Evolutionary conservation across 1,139 yeast species (phyloP).

Genomic region (Hanseniaspora gamundiae): DNA sequence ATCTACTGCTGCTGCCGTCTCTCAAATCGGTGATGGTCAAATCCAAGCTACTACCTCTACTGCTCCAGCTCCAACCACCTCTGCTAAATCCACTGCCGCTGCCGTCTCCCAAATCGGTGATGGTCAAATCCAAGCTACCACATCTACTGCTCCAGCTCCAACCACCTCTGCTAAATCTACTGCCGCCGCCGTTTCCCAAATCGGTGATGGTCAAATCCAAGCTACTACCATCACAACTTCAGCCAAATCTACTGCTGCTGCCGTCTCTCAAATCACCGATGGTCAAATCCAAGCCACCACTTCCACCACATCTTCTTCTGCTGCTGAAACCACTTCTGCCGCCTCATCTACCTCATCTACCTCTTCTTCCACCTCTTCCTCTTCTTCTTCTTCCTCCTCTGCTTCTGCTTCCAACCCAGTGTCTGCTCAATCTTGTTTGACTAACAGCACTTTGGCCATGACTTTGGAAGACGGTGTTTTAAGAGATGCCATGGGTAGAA

Average conservation of each 20-base stretch:
- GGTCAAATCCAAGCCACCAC: conserved; percentile 28
- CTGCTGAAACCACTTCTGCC: conserved; percentile 28
- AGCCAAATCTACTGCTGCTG: conserved; percentile 14
- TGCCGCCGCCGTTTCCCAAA: conserved; percentile 24
- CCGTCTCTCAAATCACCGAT: conserved; percentile 8
- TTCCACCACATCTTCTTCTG: conserved; percentile 19
- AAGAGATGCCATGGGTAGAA: conserved; percentile 53
- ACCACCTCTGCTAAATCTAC: conserved; percentile 15
- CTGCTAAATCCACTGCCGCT: conserved; percentile 15
- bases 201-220: conserved; percentile 33
- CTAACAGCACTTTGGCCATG: conserved; percentile 42
- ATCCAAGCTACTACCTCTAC: conserved; percentile 14
- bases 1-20: conserved; percentile 9
- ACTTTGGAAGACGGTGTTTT: conserved; percentile 40
- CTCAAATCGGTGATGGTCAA: conserved; percentile 21
- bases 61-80: conserved; percentile 12
- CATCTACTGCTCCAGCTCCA: conserved; percentile 18
- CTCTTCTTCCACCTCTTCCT: conserved; percentile 27
- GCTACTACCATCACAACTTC: conserved; percentile 27
- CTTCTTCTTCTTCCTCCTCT: conserved; percentile 24
- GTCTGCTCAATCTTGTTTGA: conserved; percentile 35
- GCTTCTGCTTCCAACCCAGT: conserved; percentile 26
- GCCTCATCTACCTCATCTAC: conserved; percentile 32
- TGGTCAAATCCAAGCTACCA: conserved; percentile 12
- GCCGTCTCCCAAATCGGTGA: conserved; percentile 12